phyloP scores from a whole-genome alignment of 2,329 filamentous ascomycete species.

The Hypoxylon sp. region DNA sequence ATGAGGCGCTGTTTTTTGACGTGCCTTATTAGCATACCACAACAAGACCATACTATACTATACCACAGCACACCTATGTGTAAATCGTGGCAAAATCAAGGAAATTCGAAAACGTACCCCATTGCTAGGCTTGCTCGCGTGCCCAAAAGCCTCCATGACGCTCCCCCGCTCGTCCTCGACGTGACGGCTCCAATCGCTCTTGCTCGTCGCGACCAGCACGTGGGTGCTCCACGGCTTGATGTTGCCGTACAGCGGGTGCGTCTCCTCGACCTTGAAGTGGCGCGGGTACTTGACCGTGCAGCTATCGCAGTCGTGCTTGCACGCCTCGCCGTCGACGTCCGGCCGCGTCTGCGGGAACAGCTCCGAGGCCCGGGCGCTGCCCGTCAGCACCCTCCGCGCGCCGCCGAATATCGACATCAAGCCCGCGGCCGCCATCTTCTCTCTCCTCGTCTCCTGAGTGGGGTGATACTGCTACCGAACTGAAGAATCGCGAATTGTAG shows the following conservation, averaged over 20 bases:
- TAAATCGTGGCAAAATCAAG: constrained; percentile 5
- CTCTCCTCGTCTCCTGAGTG: not conserved
- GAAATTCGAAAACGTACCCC: constrained; percentile 68
- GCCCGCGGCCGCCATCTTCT: constrained; percentile 58
- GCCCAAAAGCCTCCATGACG: constrained; percentile 82
- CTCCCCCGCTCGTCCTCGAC: constrained; percentile 90
- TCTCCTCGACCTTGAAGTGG: constrained; percentile 79
- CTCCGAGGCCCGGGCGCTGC: constrained; percentile 51
- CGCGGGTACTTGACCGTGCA: constrained; percentile 85
- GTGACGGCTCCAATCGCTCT: constrained; percentile 93
- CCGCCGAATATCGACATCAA: constrained; percentile 60
- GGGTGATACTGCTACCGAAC: not conserved
- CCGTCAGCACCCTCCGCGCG: constrained; percentile 55
- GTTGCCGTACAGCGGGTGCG: constrained; percentile 85
- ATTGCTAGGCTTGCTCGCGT: constrained; percentile 72
- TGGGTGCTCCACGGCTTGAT: constrained; percentile 92
- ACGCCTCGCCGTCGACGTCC: constrained; percentile 88
- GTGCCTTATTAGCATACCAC: not conserved
- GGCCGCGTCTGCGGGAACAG: constrained; percentile 84
- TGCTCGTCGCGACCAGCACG: constrained; percentile 92
- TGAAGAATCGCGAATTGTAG: not conserved
- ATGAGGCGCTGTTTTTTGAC: constrained; percentile 77
- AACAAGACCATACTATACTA: not conserved
- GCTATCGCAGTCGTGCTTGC: constrained; percentile 85
- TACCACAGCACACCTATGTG: not conserved